A percentile compares a stretch with the other conserved stretches of the same genome.
Evolutionary conservation across 1,139 yeast genomes (phyloP).

Genomic region (Diutina sp.): DNA sequence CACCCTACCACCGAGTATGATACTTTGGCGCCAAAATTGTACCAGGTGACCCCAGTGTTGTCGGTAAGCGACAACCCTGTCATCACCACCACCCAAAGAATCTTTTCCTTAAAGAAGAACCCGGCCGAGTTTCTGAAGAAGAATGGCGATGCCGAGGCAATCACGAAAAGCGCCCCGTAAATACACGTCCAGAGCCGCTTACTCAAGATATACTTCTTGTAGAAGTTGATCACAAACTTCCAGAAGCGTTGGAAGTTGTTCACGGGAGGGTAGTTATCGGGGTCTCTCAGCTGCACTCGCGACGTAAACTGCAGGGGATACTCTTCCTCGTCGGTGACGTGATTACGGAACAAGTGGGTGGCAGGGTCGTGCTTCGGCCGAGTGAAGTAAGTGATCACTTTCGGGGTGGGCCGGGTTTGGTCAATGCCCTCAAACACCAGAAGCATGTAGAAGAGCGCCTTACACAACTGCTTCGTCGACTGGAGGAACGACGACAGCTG

Average conservation of each 20-base stretch:
- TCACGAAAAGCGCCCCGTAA: slow-evolving; percentile 14
- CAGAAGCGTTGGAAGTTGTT: slow-evolving; percentile 13
- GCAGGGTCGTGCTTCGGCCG: slow-evolving; percentile 4
- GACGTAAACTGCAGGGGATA: slow-evolving; percentile 4
- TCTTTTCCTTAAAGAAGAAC: neutral
- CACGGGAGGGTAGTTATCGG: slow-evolving; percentile 19
- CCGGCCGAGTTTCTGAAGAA: slow-evolving; percentile 3
- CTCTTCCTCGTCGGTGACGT: slow-evolving; percentile 6
- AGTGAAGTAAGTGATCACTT: slow-evolving; percentile 13
- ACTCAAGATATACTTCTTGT: slow-evolving; percentile 9
- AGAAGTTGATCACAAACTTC: slow-evolving; percentile 8
- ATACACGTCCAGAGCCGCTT: slow-evolving; percentile 21
- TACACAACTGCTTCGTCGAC: slow-evolving; percentile 11
- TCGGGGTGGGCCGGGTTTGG: slow-evolving; percentile 15
- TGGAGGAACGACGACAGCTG: slow-evolving; percentile 15
- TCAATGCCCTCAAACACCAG: slow-evolving; percentile 18
- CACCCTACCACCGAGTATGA: slow-evolving; percentile 20
- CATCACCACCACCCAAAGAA: slow-evolving; percentile 22
- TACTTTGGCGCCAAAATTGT: slow-evolving; percentile 15
- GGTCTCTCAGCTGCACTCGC: slow-evolving; percentile 10
- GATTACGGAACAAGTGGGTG: neutral
- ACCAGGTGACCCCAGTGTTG: slow-evolving; percentile 22
- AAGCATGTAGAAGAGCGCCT: slow-evolving; percentile 10
- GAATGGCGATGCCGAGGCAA: slow-evolving; percentile 16
- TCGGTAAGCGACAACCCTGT: slow-evolving; percentile 20